Evolutionary conservation across 2,329 filamentous ascomycete species (phyloP).

Genomic region (Trichophyton benhamiae): DNA sequence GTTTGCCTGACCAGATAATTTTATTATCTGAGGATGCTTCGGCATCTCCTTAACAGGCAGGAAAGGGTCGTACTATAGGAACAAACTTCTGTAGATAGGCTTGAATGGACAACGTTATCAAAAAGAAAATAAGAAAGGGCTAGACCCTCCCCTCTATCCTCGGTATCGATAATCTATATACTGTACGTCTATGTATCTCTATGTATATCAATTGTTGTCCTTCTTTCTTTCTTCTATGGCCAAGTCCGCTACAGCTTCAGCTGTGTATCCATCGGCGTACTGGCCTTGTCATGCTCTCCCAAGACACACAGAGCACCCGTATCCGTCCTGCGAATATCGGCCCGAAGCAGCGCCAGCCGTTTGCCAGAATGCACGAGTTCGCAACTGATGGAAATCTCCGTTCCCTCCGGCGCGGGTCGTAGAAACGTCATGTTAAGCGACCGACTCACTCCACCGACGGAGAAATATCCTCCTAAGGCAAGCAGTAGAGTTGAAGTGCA

Average conservation of each 20-base stretch:
- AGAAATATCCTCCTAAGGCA: constrained; percentile 50
- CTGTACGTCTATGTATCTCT: background rate
- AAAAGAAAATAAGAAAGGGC: background rate
- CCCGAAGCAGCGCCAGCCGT: constrained; percentile 42
- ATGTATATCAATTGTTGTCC: background rate
- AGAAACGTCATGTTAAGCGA: constrained; percentile 57
- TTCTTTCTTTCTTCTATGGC: background rate
- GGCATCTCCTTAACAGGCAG: background rate
- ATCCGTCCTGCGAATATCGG: constrained; percentile 42
- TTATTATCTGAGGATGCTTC: background rate
- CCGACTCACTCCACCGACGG: constrained; percentile 50
- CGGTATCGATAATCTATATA: background rate
- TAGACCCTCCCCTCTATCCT: background rate
- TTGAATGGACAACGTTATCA: background rate
- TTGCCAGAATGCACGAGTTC: constrained; percentile 48
- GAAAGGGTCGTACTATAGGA: constrained; percentile 1
- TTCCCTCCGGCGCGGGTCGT: constrained; percentile 45
- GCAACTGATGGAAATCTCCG: constrained; percentile 42
- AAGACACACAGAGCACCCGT: constrained; percentile 44
- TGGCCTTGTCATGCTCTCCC: constrained; percentile 55
- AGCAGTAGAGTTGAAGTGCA: constrained; percentile 45
- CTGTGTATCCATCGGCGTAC: constrained; percentile 25
- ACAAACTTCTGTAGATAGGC: background rate
- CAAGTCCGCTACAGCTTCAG: constrained; percentile 11
- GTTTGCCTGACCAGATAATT: background rate